Evolutionary conservation across 768 basidiomycete species (phyloP), one percentile per base, ranked within the genome.

Genomic region (Leucogyrophana mollusca): DNA sequence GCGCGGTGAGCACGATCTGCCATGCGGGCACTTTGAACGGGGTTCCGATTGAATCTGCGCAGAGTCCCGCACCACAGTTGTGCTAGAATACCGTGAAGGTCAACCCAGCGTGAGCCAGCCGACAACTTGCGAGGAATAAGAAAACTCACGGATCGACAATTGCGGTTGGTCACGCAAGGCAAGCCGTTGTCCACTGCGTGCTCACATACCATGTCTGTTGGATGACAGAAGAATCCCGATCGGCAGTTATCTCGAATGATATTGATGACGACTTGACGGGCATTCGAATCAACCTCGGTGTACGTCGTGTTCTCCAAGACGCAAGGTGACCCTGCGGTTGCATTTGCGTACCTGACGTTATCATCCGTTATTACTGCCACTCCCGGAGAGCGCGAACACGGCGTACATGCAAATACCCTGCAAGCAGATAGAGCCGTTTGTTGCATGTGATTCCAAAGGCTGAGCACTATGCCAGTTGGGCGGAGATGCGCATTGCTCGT

Each of bases 231-330:
- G 7, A 79, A 62, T 9, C 62, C 66, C 2, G 78, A 71, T 11
- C 66, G 69, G 58, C 84, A 87, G 58, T 86, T 83, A 55, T 77
- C 72, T 42, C 83, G 68, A 20, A 74, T 72, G n/a, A 85, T 67
- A 45, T 74, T 70, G 52, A 73, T 77, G 14, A 67, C 70, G 57
- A 72, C 72, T 48, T 72, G 67, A 27, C 67, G 57, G 14, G 62
- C 68, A 27, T 65, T 63, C 16, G 68, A 63, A 4, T 69, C 72
- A 43, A 71, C 66, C 40, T 74, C 76, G 43, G 74, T 67, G 55
- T 82, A 83, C 1, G 73, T 72, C 7, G 71, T 75, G 53, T 75
- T 77, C 47, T 83, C 80, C 9, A 68, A 63, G 3, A 76, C 54
- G 57, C 85, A 89, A 11, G 71, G 56, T 25, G 73, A 67, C 5